Conservation (phyloP, 306 rosid species). For the Chamaecrista fasciculata region DNA sequence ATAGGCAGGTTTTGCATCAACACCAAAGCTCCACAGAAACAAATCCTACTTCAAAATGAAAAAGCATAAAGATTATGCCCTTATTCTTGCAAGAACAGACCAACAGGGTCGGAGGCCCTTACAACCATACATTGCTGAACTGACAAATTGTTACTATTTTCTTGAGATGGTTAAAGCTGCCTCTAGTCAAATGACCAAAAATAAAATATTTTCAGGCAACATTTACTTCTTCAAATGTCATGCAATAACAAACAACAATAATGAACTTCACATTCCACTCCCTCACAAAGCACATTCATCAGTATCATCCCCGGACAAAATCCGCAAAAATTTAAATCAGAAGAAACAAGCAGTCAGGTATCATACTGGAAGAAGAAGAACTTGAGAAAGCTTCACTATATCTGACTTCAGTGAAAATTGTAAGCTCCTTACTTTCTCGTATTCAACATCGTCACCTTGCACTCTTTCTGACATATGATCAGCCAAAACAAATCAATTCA, state of each 20-base stretch:
- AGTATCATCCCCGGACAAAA: not conserved
- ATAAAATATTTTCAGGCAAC: not conserved
- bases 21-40: not conserved
- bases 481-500: constrained; percentile 26
- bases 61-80: too few species aligned
- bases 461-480: constrained; percentile 34
- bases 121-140: not conserved
- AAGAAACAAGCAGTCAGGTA: constrained; percentile 21
- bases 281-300: constrained; percentile 14
- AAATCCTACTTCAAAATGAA: too few species aligned
- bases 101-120: not conserved
- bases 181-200: not conserved
- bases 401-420: constrained; percentile 42
- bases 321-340: not conserved
- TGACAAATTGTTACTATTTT: not conserved
- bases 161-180: too few species aligned
- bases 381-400: constrained; percentile 39
- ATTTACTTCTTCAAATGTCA: not conserved
- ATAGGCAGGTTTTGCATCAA: not conserved
- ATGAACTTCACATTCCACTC: not conserved
- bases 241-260: not conserved
- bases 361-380: constrained; percentile 47
- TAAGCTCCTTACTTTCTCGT: constrained; percentile 35
- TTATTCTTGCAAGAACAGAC: too few species aligned
- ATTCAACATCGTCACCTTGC: constrained; percentile 28